phyloP scores from a whole-genome alignment of 352 stramenopile genomes.

The Phytophthora pisi region DNA sequence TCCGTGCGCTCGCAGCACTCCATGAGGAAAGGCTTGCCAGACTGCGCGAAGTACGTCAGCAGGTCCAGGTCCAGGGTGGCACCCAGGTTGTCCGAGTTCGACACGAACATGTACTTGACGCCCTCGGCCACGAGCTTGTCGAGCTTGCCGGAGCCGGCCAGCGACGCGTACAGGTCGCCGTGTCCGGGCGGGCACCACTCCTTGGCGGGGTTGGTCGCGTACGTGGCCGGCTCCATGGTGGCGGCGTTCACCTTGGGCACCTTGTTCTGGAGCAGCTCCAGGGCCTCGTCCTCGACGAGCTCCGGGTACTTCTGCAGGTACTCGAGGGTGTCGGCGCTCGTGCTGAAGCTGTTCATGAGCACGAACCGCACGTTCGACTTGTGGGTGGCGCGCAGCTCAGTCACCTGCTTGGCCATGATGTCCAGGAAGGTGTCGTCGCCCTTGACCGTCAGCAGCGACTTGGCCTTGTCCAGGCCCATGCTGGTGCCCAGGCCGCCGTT shows the following conservation, averaged over 20 bases:
- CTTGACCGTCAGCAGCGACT: constrained; percentile 94
- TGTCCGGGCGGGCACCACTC: constrained; percentile 89
- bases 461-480: constrained; percentile 96
- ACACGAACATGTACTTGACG: constrained; percentile 92
- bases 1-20: constrained; percentile 98
- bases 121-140: constrained; percentile 86
- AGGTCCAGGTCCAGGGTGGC: constrained; percentile 84
- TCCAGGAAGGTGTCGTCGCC: constrained; percentile 94
- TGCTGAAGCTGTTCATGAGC: constrained; percentile 92
- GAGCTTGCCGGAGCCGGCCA: constrained; percentile 84
- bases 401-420: constrained; percentile 92
- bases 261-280: constrained; percentile 99
- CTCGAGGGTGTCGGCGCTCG: constrained; percentile 83
- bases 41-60: constrained; percentile 90
- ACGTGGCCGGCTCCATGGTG: constrained; percentile 77
- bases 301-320: constrained; percentile 90
- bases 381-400: constrained; percentile 94
- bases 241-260: constrained; percentile 94
- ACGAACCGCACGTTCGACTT: constrained; percentile 92
- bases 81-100: constrained; percentile 90
- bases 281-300: constrained; percentile 92
- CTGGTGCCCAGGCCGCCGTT: constrained; percentile 87
- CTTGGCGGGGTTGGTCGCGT: constrained; percentile 69
- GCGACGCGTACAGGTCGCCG: constrained; percentile 86
- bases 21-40: constrained; percentile 90